Evolutionary conservation across 2,329 filamentous ascomycete species (phyloP).

Genomic region (Clarireedia hainanense): DNA sequence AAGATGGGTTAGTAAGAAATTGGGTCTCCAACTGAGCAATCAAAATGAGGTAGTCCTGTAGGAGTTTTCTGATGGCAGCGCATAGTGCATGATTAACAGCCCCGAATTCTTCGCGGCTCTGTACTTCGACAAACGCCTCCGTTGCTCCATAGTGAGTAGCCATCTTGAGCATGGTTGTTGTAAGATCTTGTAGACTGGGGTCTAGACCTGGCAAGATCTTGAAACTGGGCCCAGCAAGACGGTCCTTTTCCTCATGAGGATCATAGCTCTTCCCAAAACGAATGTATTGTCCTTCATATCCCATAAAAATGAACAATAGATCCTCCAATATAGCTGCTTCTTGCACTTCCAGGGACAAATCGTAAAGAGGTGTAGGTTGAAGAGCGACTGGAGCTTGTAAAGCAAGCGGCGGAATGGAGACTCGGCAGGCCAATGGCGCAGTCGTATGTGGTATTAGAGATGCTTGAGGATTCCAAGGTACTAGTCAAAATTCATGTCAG

Average conservation of each 20-base stretch:
- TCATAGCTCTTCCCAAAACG: constrained; percentile 78
- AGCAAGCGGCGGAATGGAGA: constrained; percentile 63
- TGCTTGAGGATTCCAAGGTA: constrained; percentile 72
- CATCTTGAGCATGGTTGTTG: constrained; percentile 83
- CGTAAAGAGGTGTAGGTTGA: constrained; percentile 59
- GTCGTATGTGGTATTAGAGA: constrained; percentile 60
- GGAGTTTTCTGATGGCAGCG: constrained; percentile 81
- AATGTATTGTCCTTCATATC: constrained; percentile 96
- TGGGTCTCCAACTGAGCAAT: constrained; percentile 92
- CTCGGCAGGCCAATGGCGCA: constrained; percentile 41
- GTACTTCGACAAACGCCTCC: constrained; percentile 88
- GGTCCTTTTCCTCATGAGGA: constrained; percentile 76
- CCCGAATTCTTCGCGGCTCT: constrained; percentile 87
- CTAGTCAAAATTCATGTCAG: constrained; percentile 23
- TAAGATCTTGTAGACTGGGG: constrained; percentile 82
- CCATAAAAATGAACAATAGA: constrained; percentile 92
- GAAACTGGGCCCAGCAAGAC: constrained; percentile 74
- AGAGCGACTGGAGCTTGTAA: constrained; percentile 62
- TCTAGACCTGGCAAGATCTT: constrained; percentile 77
- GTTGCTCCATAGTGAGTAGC: constrained; percentile 88
- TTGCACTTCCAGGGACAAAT: constrained; percentile 71
- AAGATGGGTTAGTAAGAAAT: constrained; percentile 77
- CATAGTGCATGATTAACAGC: constrained; percentile 93
- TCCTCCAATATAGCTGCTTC: constrained; percentile 86
- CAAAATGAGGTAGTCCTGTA: constrained; percentile 91